Base-by-base conservation (phyloP, 768 basidiomycete species). In the Collybiopsis confluens region DNA sequence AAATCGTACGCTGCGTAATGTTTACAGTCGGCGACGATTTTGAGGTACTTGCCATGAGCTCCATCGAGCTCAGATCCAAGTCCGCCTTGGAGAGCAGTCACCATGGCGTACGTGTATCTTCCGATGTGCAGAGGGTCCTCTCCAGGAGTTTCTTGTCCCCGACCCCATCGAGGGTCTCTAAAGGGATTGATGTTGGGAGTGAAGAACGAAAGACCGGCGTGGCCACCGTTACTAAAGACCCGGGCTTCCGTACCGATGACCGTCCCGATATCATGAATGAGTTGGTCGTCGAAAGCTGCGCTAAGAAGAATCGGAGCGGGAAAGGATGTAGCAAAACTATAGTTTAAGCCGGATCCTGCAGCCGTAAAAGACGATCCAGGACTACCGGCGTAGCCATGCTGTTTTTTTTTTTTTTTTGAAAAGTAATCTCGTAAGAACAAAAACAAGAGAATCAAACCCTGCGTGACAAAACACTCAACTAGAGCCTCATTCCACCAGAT, bases 401-500 rank as follows among this genome's bases (percentile, higher is more conserved):
- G 46, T n/a, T n/a, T n/a, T n/a, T n/a, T n/a, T n/a, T n/a, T n/a
- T n/a, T n/a, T n/a, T n/a, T n/a, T n/a, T n/a, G n/a, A 33, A 24
- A 57, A 7, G 10, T n/a, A 28, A 45, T 8, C 35, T 26, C 42
- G 27, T 41, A 20, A 43, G 9, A 16, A 58, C 36, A 36, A 36
- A 13, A 38, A 49, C n/a, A 58, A n/a, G 15, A 20, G 23, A 18
- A 52, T 27, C n/a, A 38, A 45, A 27, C 3, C n/a, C n/a, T n/a
- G n/a, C 24, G 15, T 27, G n/a, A 42, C 16, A 16, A 38, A 41
- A 33, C 28, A 4, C 37, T 71, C 51, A 58, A 82, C 82, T 60
- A 83, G 60, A 2, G 74, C 81, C 67, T 83, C 81, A 23, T 75
- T 78, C 81, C 81, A 83, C 80, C 81, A 82, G 44, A 80, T 70